These are phyloP conservation scores for Xylariales sp. DNA, from an alignment of 2,329 filamentous ascomycete species.

Conservation along the genomic window DNA sequence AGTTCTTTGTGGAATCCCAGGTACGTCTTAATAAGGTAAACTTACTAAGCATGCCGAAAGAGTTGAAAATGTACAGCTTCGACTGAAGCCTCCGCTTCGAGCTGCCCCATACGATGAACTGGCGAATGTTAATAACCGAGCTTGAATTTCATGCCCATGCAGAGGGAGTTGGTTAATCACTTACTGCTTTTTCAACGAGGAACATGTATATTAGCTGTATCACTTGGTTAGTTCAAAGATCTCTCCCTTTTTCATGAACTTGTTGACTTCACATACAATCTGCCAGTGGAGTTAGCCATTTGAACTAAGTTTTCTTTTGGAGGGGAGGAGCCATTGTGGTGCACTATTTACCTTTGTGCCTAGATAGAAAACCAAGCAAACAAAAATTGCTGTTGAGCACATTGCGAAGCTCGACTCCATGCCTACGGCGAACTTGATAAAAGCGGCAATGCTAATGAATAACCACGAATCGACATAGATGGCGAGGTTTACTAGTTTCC, in stretches of 20 bases:
- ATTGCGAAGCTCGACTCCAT: not conserved
- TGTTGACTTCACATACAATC: not conserved
- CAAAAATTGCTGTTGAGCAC: not conserved
- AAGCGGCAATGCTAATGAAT: not conserved
- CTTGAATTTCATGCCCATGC: no score
- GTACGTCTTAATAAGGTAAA: no score
- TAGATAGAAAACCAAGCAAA: not conserved
- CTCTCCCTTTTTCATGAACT: no score
- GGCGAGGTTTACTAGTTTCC: not conserved
- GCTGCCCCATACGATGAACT: not conserved
- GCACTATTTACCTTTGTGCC: not conserved
- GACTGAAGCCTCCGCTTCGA: not conserved
- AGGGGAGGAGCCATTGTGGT: not conserved
- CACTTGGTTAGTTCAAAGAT: not conserved
- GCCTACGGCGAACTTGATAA: not conserved
- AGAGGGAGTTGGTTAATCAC: not conserved
- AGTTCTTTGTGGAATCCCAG: no score
- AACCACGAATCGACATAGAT: not conserved
- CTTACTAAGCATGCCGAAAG: not conserved
- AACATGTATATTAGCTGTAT: not conserved
- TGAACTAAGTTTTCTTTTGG: not conserved
- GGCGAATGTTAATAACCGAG: not conserved
- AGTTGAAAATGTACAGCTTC: not conserved
- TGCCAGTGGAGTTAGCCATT: no score
- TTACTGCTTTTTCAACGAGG: not conserved